Evolutionary conservation across 805 yeast species (phyloP).

Genomic region (Candida ficus): DNA sequence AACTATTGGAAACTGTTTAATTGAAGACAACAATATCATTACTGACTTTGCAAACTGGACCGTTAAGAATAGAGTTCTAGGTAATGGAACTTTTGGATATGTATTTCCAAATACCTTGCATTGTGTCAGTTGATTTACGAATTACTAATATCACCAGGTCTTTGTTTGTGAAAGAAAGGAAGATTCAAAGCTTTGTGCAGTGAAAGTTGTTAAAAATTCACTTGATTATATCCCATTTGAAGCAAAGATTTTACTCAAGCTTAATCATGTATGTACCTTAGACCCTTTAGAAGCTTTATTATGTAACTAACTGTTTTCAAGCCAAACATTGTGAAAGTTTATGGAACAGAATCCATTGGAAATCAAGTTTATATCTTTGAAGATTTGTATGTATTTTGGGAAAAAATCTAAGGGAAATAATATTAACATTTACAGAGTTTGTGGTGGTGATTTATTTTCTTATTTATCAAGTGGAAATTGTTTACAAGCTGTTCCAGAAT

Average conservation of each 20-base stretch:
- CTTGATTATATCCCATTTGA: slow-evolving; percentile 33
- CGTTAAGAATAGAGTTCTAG: slow-evolving; percentile 37
- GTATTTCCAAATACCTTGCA: slow-evolving; percentile 26
- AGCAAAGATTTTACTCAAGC: slow-evolving; percentile 34
- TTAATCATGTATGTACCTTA: slow-evolving; percentile 37
- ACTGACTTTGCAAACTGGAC: slow-evolving; percentile 34
- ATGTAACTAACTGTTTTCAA: slow-evolving; percentile 6
- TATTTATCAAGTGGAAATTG: slow-evolving; percentile 40
- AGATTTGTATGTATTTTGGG: slow-evolving; percentile 28
- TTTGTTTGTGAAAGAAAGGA: slow-evolving; percentile 28
- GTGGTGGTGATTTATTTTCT: slow-evolving; percentile 58
- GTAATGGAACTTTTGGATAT: slow-evolving; percentile 56
- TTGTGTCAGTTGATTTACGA: no score
- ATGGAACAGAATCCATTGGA: slow-evolving; percentile 28
- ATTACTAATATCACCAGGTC: slow-evolving; percentile 20
- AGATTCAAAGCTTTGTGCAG: slow-evolving; percentile 39
- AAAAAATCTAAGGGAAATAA: no score
- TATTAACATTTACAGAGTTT: slow-evolving; percentile 20
- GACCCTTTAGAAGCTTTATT: background rate
- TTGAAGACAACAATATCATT: slow-evolving; percentile 20
- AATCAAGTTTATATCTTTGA: slow-evolving; percentile 40
- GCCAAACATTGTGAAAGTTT: slow-evolving; percentile 46
- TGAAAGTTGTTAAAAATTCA: slow-evolving; percentile 35
- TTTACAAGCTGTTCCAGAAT: slow-evolving; percentile 42
- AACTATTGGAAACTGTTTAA: slow-evolving; percentile 10